These are phyloP conservation scores for Lachancea sp. DNA, from an alignment of 805 yeast genomes.

Conservation along the genomic window DNA sequence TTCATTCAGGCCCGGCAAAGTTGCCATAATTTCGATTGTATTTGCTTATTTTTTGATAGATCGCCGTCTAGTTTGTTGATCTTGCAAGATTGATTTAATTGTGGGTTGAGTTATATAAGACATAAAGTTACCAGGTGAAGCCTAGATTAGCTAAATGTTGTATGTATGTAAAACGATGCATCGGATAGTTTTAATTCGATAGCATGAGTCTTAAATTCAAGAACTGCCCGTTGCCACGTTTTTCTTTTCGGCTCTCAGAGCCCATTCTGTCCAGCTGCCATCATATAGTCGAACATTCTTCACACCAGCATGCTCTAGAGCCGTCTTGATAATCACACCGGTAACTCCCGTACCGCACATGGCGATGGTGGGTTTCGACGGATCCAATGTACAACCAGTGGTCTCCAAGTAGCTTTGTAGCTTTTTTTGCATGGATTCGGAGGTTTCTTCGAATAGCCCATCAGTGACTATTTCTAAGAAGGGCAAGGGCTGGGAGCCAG, in stretches of 20 bases:
- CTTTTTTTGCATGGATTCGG: conserved; percentile 32
- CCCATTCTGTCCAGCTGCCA: conserved; percentile 68
- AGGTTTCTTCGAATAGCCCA: conserved; percentile 41
- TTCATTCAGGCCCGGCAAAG: conserved; percentile 20
- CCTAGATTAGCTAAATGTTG: too few relatives aligned
- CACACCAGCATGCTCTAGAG: conserved; percentile 51
- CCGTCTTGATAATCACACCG: conserved; percentile 80
- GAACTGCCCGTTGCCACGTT: conserved; percentile 22
- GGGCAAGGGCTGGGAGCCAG: conserved; percentile 73
- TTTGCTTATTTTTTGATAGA: too few relatives aligned
- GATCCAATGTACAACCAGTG: conserved; percentile 32
- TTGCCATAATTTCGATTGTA: too few relatives aligned
- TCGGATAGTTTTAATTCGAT: too few relatives aligned
- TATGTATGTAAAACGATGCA: too few relatives aligned
- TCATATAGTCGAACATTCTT: conserved; percentile 59
- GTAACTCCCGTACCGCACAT: conserved; percentile 98
- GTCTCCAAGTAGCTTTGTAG: conserved; percentile 43
- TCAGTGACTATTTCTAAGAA: conserved; percentile 54
- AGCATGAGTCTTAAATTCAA: too few relatives aligned
- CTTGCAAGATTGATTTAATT: too few relatives aligned
- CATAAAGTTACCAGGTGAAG: too few relatives aligned
- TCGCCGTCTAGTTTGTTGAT: too few relatives aligned
- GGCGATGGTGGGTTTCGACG: conserved; percentile 62
- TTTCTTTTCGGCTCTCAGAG: conserved; percentile 19
- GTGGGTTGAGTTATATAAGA: too few relatives aligned